A percentile compares a stretch with the other conserved stretches of the same genome.
Conservation (phyloP, 2,329 filamentous ascomycete species). For the Pseudocercospora fuligena region DNA sequence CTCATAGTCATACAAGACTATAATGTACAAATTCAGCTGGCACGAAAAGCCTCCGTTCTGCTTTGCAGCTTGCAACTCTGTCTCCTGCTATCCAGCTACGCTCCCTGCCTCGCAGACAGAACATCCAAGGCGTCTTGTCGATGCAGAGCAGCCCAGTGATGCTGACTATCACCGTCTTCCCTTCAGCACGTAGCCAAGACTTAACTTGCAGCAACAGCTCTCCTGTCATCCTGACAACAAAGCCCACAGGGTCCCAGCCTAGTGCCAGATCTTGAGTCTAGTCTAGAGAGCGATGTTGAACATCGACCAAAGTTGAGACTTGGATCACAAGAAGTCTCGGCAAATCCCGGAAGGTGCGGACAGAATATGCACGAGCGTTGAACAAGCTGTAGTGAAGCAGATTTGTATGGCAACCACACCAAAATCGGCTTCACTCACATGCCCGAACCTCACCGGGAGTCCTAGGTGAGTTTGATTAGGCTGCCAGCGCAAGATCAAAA, state of each 20-base stretch:
- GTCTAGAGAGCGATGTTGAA: not conserved
- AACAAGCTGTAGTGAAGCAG: slow-evolving; percentile 1
- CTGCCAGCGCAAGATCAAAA: not conserved
- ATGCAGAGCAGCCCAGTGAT: not conserved
- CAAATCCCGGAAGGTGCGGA: not conserved
- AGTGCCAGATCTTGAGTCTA: not conserved
- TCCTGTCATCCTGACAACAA: not conserved
- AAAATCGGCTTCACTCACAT: not conserved
- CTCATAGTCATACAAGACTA: too few species aligned
- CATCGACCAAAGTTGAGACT: not conserved
- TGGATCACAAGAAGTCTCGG: not conserved
- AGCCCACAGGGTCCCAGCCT: not conserved
- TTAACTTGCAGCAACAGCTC: not conserved
- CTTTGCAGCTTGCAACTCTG: not conserved
- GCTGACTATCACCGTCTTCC: not conserved
- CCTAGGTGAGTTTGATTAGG: not conserved
- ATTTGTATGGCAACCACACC: not conserved
- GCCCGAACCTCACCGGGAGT: not conserved
- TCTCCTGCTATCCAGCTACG: not conserved
- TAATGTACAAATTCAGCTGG: too few species aligned
- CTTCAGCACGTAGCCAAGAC: not conserved
- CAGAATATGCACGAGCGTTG: not conserved
- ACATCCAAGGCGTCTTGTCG: not conserved
- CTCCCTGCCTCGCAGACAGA: too few species aligned
- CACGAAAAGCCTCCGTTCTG: not conserved